These are phyloP conservation scores for Hordeum vulgare DNA, from an alignment of 176 grass and related monocot genomes.

Conservation along the genomic window DNA sequence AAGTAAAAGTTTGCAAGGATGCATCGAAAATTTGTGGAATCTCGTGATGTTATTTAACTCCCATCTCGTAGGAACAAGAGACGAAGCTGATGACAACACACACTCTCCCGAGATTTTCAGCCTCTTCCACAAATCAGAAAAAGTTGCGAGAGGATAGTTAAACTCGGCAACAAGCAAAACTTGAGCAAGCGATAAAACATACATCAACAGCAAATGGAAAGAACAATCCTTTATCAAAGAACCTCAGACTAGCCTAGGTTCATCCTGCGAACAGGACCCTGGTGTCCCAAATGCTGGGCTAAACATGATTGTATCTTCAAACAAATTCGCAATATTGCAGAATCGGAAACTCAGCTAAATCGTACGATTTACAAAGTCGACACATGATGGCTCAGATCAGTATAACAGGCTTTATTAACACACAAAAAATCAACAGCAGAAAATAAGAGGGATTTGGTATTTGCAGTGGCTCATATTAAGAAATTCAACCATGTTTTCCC, in stretches of 20 bases:
- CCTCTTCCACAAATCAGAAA: slow-evolving; percentile 11
- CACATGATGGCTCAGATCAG: slow-evolving; percentile 18
- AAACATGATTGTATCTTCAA: too few species aligned
- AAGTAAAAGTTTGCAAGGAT: too few species aligned
- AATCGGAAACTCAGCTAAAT: too few species aligned
- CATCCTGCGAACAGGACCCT: slow-evolving; percentile 38
- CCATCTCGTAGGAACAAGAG: slow-evolving; percentile 24
- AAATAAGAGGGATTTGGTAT: accelerated
- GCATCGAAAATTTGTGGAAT: neutral
- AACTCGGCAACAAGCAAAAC: neutral
- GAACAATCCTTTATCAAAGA: neutral
- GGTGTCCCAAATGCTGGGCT: too few species aligned
- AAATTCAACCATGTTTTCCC: slow-evolving; percentile 68
- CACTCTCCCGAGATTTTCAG: slow-evolving; percentile 40
- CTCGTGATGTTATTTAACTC: slow-evolving; percentile 60
- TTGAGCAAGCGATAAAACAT: neutral
- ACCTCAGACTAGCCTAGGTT: slow-evolving; percentile 41
- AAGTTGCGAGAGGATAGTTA: slow-evolving; percentile 40
- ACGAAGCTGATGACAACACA: slow-evolving; percentile 68
- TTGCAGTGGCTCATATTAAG: slow-evolving; percentile 45
- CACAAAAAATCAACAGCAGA: accelerated
- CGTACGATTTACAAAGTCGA: neutral
- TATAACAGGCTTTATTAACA: neutral
- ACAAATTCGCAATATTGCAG: too few species aligned
- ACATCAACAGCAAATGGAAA: too few species aligned